Conservation (phyloP, 2,329 filamentous ascomycete species). For the Dactylellina sp. region DNA sequence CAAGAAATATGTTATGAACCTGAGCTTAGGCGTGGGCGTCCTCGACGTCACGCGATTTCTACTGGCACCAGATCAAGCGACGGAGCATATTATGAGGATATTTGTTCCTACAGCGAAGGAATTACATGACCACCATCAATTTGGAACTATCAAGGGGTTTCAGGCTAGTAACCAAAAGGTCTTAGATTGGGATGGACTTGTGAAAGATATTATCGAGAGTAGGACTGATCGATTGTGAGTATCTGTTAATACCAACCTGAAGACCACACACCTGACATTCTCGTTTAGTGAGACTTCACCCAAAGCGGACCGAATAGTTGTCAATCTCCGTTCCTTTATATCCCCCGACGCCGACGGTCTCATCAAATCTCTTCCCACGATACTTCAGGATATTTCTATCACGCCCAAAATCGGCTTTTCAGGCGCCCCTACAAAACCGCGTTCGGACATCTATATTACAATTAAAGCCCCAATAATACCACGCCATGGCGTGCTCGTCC, state of each 20-base stretch:
- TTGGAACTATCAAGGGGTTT: constrained; percentile 52
- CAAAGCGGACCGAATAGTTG: constrained; percentile 79
- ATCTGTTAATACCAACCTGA: constrained; percentile 6
- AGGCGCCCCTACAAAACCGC: constrained; percentile 84
- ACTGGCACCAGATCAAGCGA: constrained; percentile 58
- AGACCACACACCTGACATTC: constrained; percentile 55
- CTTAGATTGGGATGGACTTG: constrained; percentile 61
- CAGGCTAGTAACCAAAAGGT: constrained; percentile 53
- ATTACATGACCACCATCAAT: constrained; percentile 47
- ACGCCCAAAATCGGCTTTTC: constrained; percentile 94
- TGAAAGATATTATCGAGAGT: constrained; percentile 61
- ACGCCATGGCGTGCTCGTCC: constrained; percentile 73
- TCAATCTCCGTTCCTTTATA: constrained; percentile 82
- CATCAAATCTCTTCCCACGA: constrained; percentile 86
- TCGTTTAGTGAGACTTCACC: constrained; percentile 71
- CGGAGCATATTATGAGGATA: constrained; percentile 61
- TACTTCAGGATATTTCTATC: constrained; percentile 82
- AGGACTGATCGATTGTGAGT: constrained; percentile 60
- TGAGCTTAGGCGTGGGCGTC: constrained; percentile 60
- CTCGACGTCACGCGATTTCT: constrained; percentile 61
- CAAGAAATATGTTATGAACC: constrained; percentile 46
- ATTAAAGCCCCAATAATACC: constrained; percentile 82
- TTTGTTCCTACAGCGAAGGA: constrained; percentile 59
- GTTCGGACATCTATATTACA: constrained; percentile 96
- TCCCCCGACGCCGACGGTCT: constrained; percentile 81